Evolutionary conservation across 2,329 filamentous ascomycete genomes (phyloP).

Genomic region (Dothistroma pini): DNA sequence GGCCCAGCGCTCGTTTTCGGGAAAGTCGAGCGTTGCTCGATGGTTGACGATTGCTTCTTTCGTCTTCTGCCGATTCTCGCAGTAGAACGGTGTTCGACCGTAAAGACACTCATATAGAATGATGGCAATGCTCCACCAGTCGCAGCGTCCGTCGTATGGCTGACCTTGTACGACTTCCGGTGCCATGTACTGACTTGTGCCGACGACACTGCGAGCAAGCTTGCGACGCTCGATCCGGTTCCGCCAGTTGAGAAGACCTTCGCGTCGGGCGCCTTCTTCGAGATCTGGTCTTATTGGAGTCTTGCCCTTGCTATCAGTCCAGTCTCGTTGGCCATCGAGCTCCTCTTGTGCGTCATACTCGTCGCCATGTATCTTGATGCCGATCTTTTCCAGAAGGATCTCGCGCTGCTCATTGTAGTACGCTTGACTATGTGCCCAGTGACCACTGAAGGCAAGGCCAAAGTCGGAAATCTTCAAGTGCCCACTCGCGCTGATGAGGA

Average conservation of each 20-base stretch:
- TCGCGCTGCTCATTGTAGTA: constrained; percentile 85
- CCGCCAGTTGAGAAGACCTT: constrained; percentile 41
- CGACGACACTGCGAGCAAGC: constrained; percentile 80
- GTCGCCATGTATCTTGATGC: constrained; percentile 71
- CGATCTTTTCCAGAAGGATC: constrained; percentile 70
- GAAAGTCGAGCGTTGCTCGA: constrained; percentile 66
- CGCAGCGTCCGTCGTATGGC: constrained; percentile 85
- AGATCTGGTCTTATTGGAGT: constrained; percentile 22
- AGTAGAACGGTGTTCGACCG: constrained; percentile 84
- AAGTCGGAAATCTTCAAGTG: constrained; percentile 97
- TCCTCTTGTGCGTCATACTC: constrained; percentile 60
- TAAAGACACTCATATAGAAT: constrained; percentile 95
- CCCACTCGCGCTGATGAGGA: constrained; percentile 80
- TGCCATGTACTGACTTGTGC: constrained; percentile 98
- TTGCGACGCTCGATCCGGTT: constrained; percentile 56
- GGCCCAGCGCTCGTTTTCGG: constrained; percentile 51
- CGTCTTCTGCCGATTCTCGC: constrained; percentile 75
- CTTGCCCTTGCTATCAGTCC: constrained; percentile 13
- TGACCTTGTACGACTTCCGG: constrained; percentile 84
- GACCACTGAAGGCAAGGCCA: constrained; percentile 88
- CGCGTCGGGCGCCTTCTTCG: constrained; percentile 27
- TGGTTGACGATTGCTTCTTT: constrained; percentile 83
- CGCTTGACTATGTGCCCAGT: constrained; percentile 85
- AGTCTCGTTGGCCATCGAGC: constrained; percentile 12
- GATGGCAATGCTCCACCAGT: constrained; percentile 95